phyloP scores from a whole-genome alignment of 345 rosid species.

The Pelargonium nanum region DNA sequence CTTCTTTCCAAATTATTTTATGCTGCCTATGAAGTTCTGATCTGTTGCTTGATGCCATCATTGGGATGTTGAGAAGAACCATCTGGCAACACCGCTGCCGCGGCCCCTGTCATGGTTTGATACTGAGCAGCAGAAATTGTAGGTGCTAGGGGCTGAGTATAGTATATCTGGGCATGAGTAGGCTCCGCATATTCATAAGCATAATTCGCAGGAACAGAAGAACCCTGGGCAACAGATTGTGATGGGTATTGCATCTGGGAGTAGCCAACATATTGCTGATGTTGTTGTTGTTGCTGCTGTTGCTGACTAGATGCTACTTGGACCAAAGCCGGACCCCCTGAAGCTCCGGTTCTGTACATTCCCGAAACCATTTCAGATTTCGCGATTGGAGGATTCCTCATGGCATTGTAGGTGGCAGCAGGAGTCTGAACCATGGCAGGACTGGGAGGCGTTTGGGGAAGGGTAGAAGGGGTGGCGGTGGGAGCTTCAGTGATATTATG shows the following conservation, averaged over 20 bases:
- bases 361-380: slow-evolving; percentile 71
- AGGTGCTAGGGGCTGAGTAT: slow-evolving; percentile 63
- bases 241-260: slow-evolving; percentile 78
- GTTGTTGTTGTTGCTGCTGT: slow-evolving; percentile 25
- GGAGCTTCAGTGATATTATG: slow-evolving; percentile 43
- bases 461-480: slow-evolving; percentile 33
- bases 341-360: slow-evolving; percentile 47
- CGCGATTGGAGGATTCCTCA: slow-evolving; percentile 40
- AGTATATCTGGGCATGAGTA: slow-evolving; percentile 61
- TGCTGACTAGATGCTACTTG: slow-evolving; percentile 59
- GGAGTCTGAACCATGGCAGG: slow-evolving; percentile 44
- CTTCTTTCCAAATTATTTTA: slow-evolving; percentile 13
- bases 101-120: slow-evolving; percentile 53
- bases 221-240: slow-evolving; percentile 47
- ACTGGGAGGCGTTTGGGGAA: slow-evolving; percentile 44
- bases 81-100: slow-evolving; percentile 11
- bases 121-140: slow-evolving; percentile 55
- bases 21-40: slow-evolving; percentile 13
- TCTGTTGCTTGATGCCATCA: slow-evolving; percentile 14
- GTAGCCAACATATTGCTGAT: slow-evolving; percentile 55
- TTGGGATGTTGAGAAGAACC: slow-evolving; percentile 10
- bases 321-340: slow-evolving; percentile 47
- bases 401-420: slow-evolving; percentile 37
- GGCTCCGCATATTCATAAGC: slow-evolving; percentile 58
- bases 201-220: slow-evolving; percentile 41